Evolutionary conservation across 805 yeast species (phyloP), one percentile per base, ranked within the genome.

Genomic region (Lipomyces orientalis): DNA sequence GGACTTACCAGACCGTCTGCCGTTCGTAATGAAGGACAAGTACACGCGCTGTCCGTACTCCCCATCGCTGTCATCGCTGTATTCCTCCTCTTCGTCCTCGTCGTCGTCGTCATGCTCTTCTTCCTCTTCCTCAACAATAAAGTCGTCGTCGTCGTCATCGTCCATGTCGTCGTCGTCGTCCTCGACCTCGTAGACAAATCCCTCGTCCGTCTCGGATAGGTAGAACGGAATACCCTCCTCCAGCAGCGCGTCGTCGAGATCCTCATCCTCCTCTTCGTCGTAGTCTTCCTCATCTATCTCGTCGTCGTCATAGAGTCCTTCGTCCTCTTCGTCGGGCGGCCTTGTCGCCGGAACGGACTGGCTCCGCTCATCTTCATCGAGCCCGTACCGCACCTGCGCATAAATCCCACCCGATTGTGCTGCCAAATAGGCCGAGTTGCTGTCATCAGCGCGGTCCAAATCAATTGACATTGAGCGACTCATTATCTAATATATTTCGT

Each of bases 151-250:
- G 55, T 52, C 43, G 19, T 65, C 66, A 5, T 58, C 58, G 19
- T 35, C 65, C 37, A 43, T n/a, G 35, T 37, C 56, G 19, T 58
- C 69, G 37, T 66, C 69, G n/a, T 43, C 72, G 33, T 65, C 70
- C 34, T 59, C 58, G 25, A 52, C 64, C 29, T 65, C 67, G 39
- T 61, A 63, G 39, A 55, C 68, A 35, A 33, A n/a, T 10, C 14
- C 55, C n/a, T 62, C 67, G 37, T n/a, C 68, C 12, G 25, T 35
- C 19, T 34, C 67, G 51, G 49, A 43, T 19, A 43, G 6, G 49
- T 43, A 43, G 49, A 43, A 43, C 22, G 49, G 49, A 43, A 31
- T 54, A 25, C 9, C 49, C n/a, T 43, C 49, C 19, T 43, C 49
- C 10, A 43, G 49, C 22, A 43, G 49, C 22, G 19, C 61, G 34